Percentiles rank a stretch among this genome's conserved stretches.
These are phyloP conservation scores for Artemisia argyi DNA, from an alignment of 129 eudicot genomes.

Conservation along the genomic window DNA sequence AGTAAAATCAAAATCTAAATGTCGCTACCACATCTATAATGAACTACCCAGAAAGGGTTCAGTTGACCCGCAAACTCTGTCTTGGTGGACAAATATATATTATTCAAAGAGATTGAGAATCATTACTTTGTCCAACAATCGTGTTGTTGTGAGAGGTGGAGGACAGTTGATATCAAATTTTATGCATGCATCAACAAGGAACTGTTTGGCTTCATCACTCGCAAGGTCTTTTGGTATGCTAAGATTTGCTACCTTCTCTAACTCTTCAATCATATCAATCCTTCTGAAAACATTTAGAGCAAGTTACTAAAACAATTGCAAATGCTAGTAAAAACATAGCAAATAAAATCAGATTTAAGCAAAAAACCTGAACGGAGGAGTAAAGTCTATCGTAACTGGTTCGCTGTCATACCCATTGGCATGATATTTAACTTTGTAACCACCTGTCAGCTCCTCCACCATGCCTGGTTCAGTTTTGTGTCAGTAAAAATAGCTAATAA, in stretches of 20 bases:
- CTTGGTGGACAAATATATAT: conserved; percentile 20
- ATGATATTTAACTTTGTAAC: conserved; percentile 75
- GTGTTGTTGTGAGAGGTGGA: conserved; percentile 83
- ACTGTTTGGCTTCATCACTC: conserved; percentile 70
- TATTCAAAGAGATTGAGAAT: background rate
- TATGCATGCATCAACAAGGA: conserved; percentile 67
- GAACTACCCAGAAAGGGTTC: no score
- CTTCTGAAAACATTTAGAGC: conserved; percentile 40
- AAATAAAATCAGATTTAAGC: background rate
- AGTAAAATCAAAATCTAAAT: no score
- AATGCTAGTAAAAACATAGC: background rate
- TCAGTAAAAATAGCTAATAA: background rate
- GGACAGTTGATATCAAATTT: conserved; percentile 78
- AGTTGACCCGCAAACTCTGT: no score
- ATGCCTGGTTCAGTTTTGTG: conserved; percentile 45
- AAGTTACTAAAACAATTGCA: background rate
- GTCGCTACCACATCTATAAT: no score
- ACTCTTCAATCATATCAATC: conserved; percentile 85
- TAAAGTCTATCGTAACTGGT: conserved; percentile 76
- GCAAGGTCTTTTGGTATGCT: conserved; percentile 83
- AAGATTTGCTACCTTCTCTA: conserved; percentile 79
- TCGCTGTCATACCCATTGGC: conserved; percentile 70
- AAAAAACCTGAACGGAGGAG: conserved; percentile 83
- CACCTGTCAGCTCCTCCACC: conserved; percentile 93
- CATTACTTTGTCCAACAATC: conserved; percentile 79